Evolutionary conservation across 441 rosid genomes (phyloP).

Genomic region (Pelargonium australe): DNA sequence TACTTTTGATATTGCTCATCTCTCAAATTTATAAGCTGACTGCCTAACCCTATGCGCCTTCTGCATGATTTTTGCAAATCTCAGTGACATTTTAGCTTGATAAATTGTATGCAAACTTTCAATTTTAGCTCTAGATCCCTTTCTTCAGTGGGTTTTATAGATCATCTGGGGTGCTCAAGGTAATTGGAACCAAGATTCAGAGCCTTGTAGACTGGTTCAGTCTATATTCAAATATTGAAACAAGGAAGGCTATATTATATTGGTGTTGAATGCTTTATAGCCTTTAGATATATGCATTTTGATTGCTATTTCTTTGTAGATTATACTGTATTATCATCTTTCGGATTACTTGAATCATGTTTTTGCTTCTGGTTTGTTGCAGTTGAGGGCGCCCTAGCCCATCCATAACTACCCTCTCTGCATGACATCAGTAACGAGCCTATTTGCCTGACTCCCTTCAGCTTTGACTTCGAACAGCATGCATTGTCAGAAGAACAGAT

Average conservation of each 20-base stretch:
- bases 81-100: too few relatives aligned
- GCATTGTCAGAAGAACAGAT: constrained; percentile 77
- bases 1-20: too few relatives aligned
- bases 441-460: constrained; percentile 60
- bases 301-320: too few relatives aligned
- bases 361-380: constrained; percentile 13
- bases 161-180: neutral
- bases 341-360: neutral
- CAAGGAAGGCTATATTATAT: neutral
- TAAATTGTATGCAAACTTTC: too few relatives aligned
- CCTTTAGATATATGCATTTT: neutral
- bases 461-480: constrained; percentile 82
- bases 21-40: too few relatives aligned
- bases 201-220: too few relatives aligned
- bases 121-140: too few relatives aligned
- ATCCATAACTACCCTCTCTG: constrained; percentile 67
- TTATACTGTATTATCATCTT: neutral
- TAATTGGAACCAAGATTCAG: neutral
- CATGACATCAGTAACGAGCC: constrained; percentile 91
- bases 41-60: too few relatives aligned
- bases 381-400: constrained; percentile 92
- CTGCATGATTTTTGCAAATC: too few relatives aligned
- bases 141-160: too few relatives aligned
- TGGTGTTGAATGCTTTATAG: neutral
- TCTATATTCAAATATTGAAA: neutral